Base-by-base conservation (phyloP, 2,329 filamentous ascomycete genomes). In the Diaporthe caulivora region DNA sequence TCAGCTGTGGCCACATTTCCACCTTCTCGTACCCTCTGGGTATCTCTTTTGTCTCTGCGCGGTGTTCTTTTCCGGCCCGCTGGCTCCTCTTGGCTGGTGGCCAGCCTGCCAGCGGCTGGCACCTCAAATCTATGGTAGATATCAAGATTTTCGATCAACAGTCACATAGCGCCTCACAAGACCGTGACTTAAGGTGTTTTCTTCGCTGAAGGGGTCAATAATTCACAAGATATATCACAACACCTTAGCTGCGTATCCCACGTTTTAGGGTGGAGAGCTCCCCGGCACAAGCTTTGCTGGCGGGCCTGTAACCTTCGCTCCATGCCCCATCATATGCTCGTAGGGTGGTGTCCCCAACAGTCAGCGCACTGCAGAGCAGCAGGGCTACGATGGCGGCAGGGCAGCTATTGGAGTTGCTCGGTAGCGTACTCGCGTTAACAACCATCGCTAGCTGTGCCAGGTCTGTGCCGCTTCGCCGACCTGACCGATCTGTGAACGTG, bases 1-100 rank as follows among this genome's bases (percentile, higher is more conserved):
- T 80, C 79, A 80, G 79, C 78, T 80, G 79, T 77, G 79, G 79
- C 78, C 75, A 80, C 78, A 80, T 75, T 62, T 29, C 13, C 44
- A 10, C 62, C 62, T 40, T 15, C 62, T 29, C 47, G 42, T 9
- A 3, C 60, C 40, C 42, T 64, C 42, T 64, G 60, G 42, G 18
- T 47, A 26, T 49, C 26, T 34, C 21, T 13, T 3, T 26, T 58
- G 34, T 11, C 15, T 37, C 13, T 40, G 47, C 15, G 9, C 13
- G 15, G 31, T 13, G 15, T 10, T 26, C 21, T 4, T 49, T 34
- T 13, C 2, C 29, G n/a, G 10, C 29, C 18, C 24, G 26, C 55
- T 40, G 21, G 18, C 3, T 34, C 34, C 34, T 5, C 44, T 53
- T 40, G 1, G 13, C 62, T 37, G n/a, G 44, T 40, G 31, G 47